A percentile compares a stretch with the other conserved stretches of the same genome.
These are phyloP conservation scores for Lophiotrema nucula DNA, from an alignment of 495 filamentous ascomycete genomes.

Conservation along the genomic window DNA sequence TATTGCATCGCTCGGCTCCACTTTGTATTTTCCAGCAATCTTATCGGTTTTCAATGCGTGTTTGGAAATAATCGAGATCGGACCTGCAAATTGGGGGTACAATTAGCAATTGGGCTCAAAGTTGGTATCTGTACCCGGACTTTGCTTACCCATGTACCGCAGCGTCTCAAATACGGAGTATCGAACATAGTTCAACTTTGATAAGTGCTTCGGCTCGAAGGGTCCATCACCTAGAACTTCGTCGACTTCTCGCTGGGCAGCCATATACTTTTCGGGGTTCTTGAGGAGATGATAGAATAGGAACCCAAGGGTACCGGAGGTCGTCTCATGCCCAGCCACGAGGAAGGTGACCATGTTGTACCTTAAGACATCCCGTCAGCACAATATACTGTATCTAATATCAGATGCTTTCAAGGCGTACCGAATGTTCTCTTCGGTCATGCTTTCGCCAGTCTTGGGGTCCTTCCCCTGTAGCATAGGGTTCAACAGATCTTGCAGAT, in stretches of 20 bases:
- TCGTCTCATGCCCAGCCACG: conserved; percentile 68
- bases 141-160: conserved; percentile 1
- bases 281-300: conserved; percentile 24
- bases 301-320: conserved; percentile 34
- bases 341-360: conserved; percentile 75
- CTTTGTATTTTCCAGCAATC: conserved; percentile 14
- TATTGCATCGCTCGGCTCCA: background rate
- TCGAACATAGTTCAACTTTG: conserved; percentile 17
- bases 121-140: too few relatives aligned
- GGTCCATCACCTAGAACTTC: conserved; percentile 19
- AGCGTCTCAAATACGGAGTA: conserved; percentile 22
- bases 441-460: conserved; percentile 61
- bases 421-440: conserved; percentile 60
- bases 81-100: too few relatives aligned
- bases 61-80: conserved; percentile 8
- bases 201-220: conserved; percentile 5
- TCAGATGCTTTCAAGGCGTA: too few relatives aligned
- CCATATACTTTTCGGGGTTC: conserved; percentile 17
- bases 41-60: conserved; percentile 10
- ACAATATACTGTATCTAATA: too few relatives aligned
- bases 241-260: conserved; percentile 27
- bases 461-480: conserved; percentile 66
- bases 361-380: too few relatives aligned
- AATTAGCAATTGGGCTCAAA: too few relatives aligned
- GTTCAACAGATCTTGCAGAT: conserved; percentile 62